phyloP scores from a whole-genome alignment of 768 basidiomycete species.

The Tephrocybe sp. region DNA sequence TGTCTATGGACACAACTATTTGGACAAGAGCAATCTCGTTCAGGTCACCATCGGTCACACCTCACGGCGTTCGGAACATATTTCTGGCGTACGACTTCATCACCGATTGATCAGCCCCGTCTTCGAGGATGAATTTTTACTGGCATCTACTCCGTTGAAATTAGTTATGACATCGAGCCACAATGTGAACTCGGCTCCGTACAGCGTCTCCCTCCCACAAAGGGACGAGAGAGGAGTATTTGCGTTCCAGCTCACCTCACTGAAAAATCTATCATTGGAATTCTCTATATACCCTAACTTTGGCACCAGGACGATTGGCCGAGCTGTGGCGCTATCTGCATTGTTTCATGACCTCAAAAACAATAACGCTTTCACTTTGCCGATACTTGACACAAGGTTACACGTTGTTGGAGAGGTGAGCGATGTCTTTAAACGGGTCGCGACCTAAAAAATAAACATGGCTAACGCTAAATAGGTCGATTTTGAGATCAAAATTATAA shows the following conservation, averaged over 20 bases:
- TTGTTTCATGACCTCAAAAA: slow-evolving; percentile 61
- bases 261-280: slow-evolving; percentile 77
- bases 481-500: slow-evolving; percentile 85
- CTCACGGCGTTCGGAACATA: slow-evolving; percentile 34
- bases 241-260: slow-evolving; percentile 79
- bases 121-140: slow-evolving; percentile 63
- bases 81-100: slow-evolving; percentile 62
- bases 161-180: slow-evolving; percentile 92
- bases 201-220: slow-evolving; percentile 85
- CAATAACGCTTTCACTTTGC: slow-evolving; percentile 58
- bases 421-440: slow-evolving; percentile 10
- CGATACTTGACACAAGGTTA: slow-evolving; percentile 89
- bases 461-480: slow-evolving; percentile 55
- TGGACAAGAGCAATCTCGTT: slow-evolving; percentile 83
- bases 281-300: slow-evolving; percentile 97
- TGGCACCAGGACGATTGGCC: slow-evolving; percentile 94
- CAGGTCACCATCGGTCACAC: slow-evolving; percentile 82
- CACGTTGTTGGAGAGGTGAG: slow-evolving; percentile 92
- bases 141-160: slow-evolving; percentile 84
- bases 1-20: slow-evolving; percentile 95
- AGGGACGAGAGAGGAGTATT: slow-evolving; percentile 71
- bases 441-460: slow-evolving; percentile 10
- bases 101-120: slow-evolving; percentile 73
- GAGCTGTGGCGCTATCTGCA: slow-evolving; percentile 82
- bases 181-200: slow-evolving; percentile 83